Evolutionary conservation across 768 basidiomycete species (phyloP).

Genomic region (Kwoniella botswanensis): DNA sequence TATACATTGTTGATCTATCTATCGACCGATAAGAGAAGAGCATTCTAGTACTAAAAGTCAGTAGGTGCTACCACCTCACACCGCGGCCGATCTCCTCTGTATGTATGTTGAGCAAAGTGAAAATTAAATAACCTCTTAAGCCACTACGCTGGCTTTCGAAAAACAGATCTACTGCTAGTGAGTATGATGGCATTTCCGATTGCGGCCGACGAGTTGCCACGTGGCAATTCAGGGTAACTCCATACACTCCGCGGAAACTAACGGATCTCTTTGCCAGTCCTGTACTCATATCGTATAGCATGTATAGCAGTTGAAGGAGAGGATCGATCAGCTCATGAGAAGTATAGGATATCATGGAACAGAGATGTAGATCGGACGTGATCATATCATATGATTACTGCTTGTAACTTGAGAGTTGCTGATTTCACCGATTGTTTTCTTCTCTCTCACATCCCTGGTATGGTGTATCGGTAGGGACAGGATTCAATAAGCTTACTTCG

Average conservation of each 20-base stretch:
- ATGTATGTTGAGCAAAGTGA: neutral
- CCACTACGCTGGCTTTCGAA: neutral
- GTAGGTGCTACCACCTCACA: neutral
- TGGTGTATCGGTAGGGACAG: no score
- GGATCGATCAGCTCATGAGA: neutral
- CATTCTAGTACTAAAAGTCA: neutral
- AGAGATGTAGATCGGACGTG: no score
- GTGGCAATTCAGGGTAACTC: slow-evolving; percentile 7
- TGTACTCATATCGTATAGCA: neutral
- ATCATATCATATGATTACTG: no score
- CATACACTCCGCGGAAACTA: slow-evolving; percentile 1
- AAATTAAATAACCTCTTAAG: neutral
- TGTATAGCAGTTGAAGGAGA: neutral
- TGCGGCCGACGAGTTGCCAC: slow-evolving; percentile 7
- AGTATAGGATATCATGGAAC: no score
- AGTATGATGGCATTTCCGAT: slow-evolving; percentile 5
- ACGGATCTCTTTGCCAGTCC: neutral
- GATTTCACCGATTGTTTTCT: no score
- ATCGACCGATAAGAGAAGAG: neutral
- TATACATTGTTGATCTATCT: slow-evolving; percentile 1
- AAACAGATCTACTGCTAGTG: neutral
- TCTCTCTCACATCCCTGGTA: no score
- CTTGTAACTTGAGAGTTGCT: no score
- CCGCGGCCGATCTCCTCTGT: neutral
- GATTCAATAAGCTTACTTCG: no score